These are phyloP conservation scores for Fonsecaea monophora DNA, from an alignment of 2,329 filamentous ascomycete species.

Conservation along the genomic window DNA sequence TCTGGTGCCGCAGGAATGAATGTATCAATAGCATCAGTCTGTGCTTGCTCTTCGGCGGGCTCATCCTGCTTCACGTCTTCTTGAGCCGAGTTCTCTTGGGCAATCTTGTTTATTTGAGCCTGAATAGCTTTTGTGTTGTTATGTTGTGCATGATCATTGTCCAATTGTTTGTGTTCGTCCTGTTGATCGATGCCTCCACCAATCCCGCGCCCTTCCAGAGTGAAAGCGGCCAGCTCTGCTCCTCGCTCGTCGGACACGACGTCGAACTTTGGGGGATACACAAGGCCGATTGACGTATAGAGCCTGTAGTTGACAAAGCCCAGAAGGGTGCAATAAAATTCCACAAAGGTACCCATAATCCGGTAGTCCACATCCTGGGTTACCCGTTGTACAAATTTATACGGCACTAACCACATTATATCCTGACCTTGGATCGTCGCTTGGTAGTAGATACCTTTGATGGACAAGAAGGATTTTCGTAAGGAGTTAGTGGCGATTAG, in stretches of 20 bases:
- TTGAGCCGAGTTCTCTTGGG: slow-evolving; percentile 51
- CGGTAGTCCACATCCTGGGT: slow-evolving; percentile 95
- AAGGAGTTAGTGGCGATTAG: slow-evolving; percentile 89
- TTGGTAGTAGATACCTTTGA: slow-evolving; percentile 99
- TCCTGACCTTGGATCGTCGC: slow-evolving; percentile 97
- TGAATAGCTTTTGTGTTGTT: slow-evolving; percentile 72
- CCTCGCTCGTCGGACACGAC: slow-evolving; percentile 83
- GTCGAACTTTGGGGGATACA: slow-evolving; percentile 96
- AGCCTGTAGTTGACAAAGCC: slow-evolving; percentile 96
- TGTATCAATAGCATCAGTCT: slow-evolving; percentile 73
- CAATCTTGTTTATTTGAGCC: slow-evolving; percentile 67
- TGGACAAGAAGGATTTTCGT: slow-evolving; percentile 94
- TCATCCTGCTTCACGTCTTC: slow-evolving; percentile 52
- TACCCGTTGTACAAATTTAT: slow-evolving; percentile 95
- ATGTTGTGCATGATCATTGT: slow-evolving; percentile 56
- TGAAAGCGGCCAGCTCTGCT: slow-evolving; percentile 89
- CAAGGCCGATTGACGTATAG: slow-evolving; percentile 87
- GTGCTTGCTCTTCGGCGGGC: slow-evolving; percentile 50
- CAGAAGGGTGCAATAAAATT: slow-evolving; percentile 96
- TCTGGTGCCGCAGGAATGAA: slow-evolving; percentile 85
- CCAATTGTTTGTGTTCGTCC: slow-evolving; percentile 61
- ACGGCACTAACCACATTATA: slow-evolving; percentile 94
- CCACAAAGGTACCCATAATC: slow-evolving; percentile 98
- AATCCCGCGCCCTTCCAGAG: slow-evolving; percentile 76
- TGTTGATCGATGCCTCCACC: slow-evolving; percentile 57